Percentiles rank a stretch among this genome's conserved stretches.
Conservation (phyloP, 2,329 filamentous ascomycete genomes). For the Lachnellula subtilissima region DNA sequence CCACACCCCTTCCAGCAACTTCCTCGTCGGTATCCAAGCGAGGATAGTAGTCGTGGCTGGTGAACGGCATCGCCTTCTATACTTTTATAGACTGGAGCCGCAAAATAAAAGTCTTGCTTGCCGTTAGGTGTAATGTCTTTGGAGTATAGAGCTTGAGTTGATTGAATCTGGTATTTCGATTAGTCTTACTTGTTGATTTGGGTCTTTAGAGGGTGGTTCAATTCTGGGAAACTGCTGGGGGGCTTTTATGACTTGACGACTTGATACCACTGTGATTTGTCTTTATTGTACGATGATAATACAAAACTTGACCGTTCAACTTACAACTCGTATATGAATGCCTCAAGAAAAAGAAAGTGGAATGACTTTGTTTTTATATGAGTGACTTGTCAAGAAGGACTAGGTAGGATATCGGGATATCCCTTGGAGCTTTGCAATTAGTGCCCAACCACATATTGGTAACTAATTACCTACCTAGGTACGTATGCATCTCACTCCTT, state of each 20-base stretch:
- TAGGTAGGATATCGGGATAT: background rate
- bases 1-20: conserved; percentile 13
- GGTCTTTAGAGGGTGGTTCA: background rate
- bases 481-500: background rate
- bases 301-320: background rate
- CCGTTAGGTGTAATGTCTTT: background rate
- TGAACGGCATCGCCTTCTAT: background rate
- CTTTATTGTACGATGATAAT: background rate
- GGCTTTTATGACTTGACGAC: no score
- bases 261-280: background rate
- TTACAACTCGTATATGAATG: background rate
- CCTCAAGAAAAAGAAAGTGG: background rate
- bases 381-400: background rate
- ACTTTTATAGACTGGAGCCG: background rate
- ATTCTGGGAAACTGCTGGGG: background rate
- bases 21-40: conserved; percentile 10
- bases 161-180: background rate
- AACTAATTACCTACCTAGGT: background rate
- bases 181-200: background rate
- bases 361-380: background rate
- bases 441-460: background rate
- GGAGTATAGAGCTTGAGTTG: background rate
- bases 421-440: background rate
- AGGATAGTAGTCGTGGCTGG: conserved; percentile 5
- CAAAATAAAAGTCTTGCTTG: background rate